Percentiles rank a stretch among this genome's conserved stretches.
Conservation (phyloP, 331 rosid genomes). For the Ulmus americana region DNA sequence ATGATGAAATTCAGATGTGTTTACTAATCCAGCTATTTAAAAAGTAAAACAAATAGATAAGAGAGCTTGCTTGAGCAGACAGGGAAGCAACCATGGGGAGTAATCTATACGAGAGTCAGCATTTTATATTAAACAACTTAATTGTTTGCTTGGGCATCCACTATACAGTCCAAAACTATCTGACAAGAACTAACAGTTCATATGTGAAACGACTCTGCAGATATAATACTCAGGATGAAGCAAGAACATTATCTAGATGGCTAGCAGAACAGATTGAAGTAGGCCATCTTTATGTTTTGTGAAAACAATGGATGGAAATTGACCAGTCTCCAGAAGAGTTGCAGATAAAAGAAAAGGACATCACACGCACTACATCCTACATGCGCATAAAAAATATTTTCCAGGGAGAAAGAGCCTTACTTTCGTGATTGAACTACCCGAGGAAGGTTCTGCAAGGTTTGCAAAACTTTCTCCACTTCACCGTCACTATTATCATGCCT, state of each 20-base stretch:
- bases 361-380: not conserved
- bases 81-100: too few relatives aligned
- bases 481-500: constrained; percentile 43
- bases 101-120: not conserved
- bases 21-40: too few relatives aligned
- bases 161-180: not conserved
- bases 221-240: too few relatives aligned
- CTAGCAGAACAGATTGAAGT: too few relatives aligned
- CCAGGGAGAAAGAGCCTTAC: constrained; percentile 36
- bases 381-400: not conserved
- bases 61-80: too few relatives aligned
- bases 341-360: not conserved
- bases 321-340: too few relatives aligned
- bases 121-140: not conserved
- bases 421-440: constrained; percentile 57
- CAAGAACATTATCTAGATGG: too few relatives aligned
- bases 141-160: not conserved
- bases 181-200: not conserved
- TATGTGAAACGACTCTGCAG: too few relatives aligned
- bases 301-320: too few relatives aligned
- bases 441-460: constrained; percentile 68
- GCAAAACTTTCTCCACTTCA: constrained; percentile 63
- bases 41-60: too few relatives aligned
- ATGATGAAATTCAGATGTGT: not conserved
- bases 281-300: too few relatives aligned